These are phyloP conservation scores for Trametes elegans DNA, from an alignment of 768 basidiomycete genomes.

Conservation along the genomic window DNA sequence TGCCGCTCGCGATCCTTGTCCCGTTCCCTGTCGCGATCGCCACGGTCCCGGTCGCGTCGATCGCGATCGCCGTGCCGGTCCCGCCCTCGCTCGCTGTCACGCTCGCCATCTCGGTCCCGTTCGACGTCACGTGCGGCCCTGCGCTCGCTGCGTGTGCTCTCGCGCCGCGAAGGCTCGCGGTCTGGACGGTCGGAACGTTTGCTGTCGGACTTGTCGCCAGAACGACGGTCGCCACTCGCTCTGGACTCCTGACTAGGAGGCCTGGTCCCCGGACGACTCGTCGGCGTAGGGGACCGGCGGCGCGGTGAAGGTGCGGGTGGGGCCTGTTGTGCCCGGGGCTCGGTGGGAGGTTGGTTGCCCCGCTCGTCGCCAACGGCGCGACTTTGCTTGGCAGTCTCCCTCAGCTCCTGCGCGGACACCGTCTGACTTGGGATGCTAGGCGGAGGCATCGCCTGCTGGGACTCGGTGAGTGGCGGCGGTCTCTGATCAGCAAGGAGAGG, in stretches of 20 bases:
- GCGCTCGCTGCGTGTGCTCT: slow-evolving; percentile 22
- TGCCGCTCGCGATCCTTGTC: slow-evolving; percentile 31
- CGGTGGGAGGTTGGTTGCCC: slow-evolving; percentile 27
- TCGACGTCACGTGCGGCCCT: slow-evolving; percentile 23
- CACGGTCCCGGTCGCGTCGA: slow-evolving; percentile 25
- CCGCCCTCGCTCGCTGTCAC: slow-evolving; percentile 28
- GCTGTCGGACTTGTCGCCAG: slow-evolving; percentile 48
- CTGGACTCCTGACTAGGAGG: slow-evolving; percentile 73
- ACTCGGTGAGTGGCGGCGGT: slow-evolving; percentile 24
- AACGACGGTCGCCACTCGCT: slow-evolving; percentile 62
- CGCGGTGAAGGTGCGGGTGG: slow-evolving; percentile 54
- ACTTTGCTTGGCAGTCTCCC: slow-evolving; percentile 75
- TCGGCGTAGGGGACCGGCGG: slow-evolving; percentile 63
- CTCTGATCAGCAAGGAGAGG: neutral
- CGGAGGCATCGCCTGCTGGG: slow-evolving; percentile 66
- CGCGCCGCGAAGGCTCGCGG: slow-evolving; percentile 30
- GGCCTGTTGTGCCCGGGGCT: slow-evolving; percentile 45
- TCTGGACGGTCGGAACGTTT: slow-evolving; percentile 49
- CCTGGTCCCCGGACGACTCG: slow-evolving; percentile 64
- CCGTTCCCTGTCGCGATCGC: slow-evolving; percentile 25
- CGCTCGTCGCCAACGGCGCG: slow-evolving; percentile 36
- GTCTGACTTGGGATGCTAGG: slow-evolving; percentile 79
- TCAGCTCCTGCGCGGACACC: slow-evolving; percentile 70
- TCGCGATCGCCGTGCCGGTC: slow-evolving; percentile 29
- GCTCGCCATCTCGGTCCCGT: slow-evolving; percentile 26